Evolutionary conservation across 192 early-diverging fungal genomes (phyloP), one percentile per base, ranked within the genome.

Genomic region (Entomortierella chlamydospora): DNA sequence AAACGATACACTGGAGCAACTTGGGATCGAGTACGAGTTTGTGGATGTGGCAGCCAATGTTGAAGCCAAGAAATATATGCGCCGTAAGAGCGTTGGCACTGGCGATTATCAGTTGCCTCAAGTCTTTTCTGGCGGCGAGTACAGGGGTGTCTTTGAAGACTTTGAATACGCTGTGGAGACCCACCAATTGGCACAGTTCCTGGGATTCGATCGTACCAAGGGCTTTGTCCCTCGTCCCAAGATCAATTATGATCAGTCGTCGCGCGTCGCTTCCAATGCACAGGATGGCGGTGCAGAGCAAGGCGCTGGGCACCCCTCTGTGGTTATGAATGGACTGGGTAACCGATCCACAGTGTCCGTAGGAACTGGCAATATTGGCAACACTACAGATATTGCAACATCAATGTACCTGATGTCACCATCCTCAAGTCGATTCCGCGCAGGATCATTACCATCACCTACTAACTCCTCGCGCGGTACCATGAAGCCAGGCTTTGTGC

Each of bases 31-130:
- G 20, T 82, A 62, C 64, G 81, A 85, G 23, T 68, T 87, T 51
- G 68, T 87, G 9, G 86, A 87, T 65, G 62, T 85, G 0, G 68
- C 86, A 0, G 37, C 73, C 20, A 76, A 77, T 11, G 81, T 81
- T 28, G 84, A 74, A 1, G 81, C 83, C 33, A 71, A 84, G 49
- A 43, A 50, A 42, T 69, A 83, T 42, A 85, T 85, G 64, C 78
- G 74, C 18, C 76, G 73, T 41, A 70, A 74, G 56, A 87, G 81
- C 37, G 64, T 81, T 6, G 67, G 83, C 28, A 82, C 63, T 23
- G 54, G n/a, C n/a, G n/a, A n/a, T n/a, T n/a, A n/a, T n/a, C n/a
- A 70, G n/a, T 60, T 87, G 13, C 86, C 86, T 4, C 84, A 85
- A 49, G 47, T 87, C 37, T 87, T 84, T 70, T 70, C 83, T 0